Base-by-base conservation (phyloP, 768 basidiomycete species). In the Daedaleopsis sinensis region DNA sequence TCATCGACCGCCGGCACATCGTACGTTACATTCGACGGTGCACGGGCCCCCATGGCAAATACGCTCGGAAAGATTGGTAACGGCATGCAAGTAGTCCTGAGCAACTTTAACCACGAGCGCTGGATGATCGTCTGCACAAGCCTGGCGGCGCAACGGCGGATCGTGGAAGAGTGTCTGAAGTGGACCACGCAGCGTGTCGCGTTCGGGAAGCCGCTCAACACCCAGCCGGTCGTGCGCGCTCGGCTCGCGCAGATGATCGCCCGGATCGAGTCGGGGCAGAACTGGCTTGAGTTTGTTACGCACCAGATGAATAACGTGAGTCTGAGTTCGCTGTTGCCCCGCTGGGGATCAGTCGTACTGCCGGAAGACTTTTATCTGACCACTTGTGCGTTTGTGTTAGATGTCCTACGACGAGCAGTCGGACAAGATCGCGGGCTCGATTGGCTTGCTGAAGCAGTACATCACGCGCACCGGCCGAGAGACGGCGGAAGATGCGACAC, bases 141-240 rank as follows among this genome's bases (percentile, higher is more conserved):
- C 52, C 80, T 92, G 62, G 79, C 89, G 44, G 84, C 89, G 38
- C 94, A 96, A 67, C 83, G 95, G 44, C 73, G 88, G 23, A 81
- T 91, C 47, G 91, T 96, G 18, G 95, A 96, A 71, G 95, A 97
- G 74, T 94, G 90, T 70, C 77, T 96, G 67, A 95, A 94, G 88
- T 98, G 95, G 95, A 81, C 91, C 18, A 85, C 88, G 57, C 93
- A 97, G 68, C 88, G 96, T 44, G 81, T 89, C 55, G 94, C 94
- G 18, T 98, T 97, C 69, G 94, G 94, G 18, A 96, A 94, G 72
- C 91, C 91, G 19, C 79, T 94, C 57, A 82, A 82, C 57, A 78
- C 86, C 27, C 92, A 96, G 70, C 82, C 96, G 9, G 95, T 97
- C 67, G 90, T 98, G 65, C 85, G 96, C 18, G 78, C 89, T 35